phyloP scores from a whole-genome alignment of 768 basidiomycete genomes.

The Phanerodontia chrysosporium region DNA sequence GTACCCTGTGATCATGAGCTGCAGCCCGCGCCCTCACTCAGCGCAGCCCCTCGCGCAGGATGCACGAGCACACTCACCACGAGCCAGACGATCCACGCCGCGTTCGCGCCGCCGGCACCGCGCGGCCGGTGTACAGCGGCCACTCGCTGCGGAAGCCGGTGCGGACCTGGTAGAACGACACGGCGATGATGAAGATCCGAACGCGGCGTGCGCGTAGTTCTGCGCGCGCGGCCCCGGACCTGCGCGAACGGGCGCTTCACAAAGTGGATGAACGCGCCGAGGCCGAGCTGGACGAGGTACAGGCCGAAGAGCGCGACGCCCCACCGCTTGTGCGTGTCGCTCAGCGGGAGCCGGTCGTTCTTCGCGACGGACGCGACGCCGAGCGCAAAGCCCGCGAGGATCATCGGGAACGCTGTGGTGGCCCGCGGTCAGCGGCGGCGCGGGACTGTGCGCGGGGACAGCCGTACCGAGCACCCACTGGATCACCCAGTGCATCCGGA shows the following conservation, averaged over 20 bases:
- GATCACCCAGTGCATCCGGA: slow-evolving; percentile 40
- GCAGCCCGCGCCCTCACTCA: background rate
- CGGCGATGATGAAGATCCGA: slow-evolving; percentile 52
- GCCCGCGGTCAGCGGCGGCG: too few species aligned
- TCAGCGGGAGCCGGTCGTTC: slow-evolving; percentile 25
- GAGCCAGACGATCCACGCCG: slow-evolving; percentile 37
- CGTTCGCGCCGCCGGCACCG: slow-evolving; percentile 21
- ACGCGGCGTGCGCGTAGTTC: slow-evolving; percentile 36
- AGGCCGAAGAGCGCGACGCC: slow-evolving; percentile 51
- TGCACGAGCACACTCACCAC: slow-evolving; percentile 45
- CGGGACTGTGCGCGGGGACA: too few species aligned
- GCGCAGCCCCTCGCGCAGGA: background rate
- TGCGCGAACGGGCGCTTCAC: slow-evolving; percentile 32
- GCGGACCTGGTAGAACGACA: slow-evolving; percentile 50
- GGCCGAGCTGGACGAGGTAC: slow-evolving; percentile 44
- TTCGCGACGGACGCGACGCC: slow-evolving; percentile 38
- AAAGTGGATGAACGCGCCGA: slow-evolving; percentile 51
- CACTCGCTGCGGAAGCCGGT: slow-evolving; percentile 38
- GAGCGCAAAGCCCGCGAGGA: slow-evolving; percentile 44
- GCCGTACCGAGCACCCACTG: slow-evolving; percentile 38
- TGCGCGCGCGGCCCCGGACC: slow-evolving; percentile 38
- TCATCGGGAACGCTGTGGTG: slow-evolving; percentile 47
- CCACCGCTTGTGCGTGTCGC: slow-evolving; percentile 46
- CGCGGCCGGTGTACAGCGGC: slow-evolving; percentile 22
- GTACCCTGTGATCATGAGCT: slow-evolving; percentile 29